These are phyloP conservation scores for Plectosphaerella plurivora DNA, from an alignment of 2,329 filamentous ascomycete species.

Conservation along the genomic window DNA sequence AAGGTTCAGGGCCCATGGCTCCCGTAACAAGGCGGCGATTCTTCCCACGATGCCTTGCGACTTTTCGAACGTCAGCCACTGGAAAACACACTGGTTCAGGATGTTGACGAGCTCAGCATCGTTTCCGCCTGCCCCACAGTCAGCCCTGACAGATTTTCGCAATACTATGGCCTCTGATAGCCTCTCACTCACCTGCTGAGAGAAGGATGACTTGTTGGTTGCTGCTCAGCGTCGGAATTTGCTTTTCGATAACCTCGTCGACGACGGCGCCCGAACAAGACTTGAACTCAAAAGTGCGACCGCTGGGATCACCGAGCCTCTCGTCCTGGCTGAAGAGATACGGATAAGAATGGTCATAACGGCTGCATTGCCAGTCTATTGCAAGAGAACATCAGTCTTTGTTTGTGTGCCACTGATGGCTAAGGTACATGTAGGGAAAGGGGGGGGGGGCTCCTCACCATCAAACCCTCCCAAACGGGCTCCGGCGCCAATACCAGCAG, in stretches of 20 bases:
- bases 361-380: slow-evolving; percentile 9
- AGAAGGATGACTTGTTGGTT: slow-evolving; percentile 8
- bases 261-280: slow-evolving; percentile 12
- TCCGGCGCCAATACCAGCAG: slow-evolving; percentile 12
- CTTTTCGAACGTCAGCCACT: slow-evolving; percentile 4
- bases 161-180: too few relatives aligned
- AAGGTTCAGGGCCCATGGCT: slow-evolving; percentile 2
- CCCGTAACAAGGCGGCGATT: background rate
- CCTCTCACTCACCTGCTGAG: slow-evolving; percentile 4
- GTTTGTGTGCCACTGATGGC: too few relatives aligned
- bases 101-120: slow-evolving; percentile 12
- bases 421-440: too few relatives aligned
- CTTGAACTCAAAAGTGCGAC: slow-evolving; percentile 10
- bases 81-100: slow-evolving; percentile 14
- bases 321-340: slow-evolving; percentile 8
- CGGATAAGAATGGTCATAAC: slow-evolving; percentile 11
- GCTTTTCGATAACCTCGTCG: slow-evolving; percentile 7
- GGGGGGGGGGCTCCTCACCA: too few relatives aligned
- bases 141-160: too few relatives aligned
- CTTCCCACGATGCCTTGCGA: slow-evolving; percentile 3
- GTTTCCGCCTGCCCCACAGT: slow-evolving; percentile 3
- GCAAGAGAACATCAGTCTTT: background rate
- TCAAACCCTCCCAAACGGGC: slow-evolving; percentile 1
- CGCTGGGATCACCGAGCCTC: slow-evolving; percentile 5
- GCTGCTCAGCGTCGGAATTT: slow-evolving; percentile 7